phyloP scores from a whole-genome alignment of 2,329 filamentous ascomycete genomes.

The Diplodia seriata region DNA sequence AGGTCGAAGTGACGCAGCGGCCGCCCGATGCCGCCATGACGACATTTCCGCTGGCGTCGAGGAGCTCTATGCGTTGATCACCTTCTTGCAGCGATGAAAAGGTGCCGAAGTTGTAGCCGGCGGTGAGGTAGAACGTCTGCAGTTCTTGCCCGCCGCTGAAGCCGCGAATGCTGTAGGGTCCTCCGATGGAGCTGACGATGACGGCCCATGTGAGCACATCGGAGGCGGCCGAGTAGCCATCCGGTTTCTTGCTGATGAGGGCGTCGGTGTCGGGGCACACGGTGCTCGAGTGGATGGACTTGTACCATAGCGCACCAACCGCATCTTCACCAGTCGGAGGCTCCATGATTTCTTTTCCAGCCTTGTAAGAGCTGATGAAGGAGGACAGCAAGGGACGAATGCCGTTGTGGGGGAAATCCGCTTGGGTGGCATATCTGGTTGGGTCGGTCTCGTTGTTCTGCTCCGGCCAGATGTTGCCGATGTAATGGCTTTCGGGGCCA shows the following conservation, averaged over 20 bases:
- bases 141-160: not conserved
- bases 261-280: not conserved
- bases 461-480: not conserved
- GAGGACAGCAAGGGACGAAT: not conserved
- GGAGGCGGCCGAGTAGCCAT: not conserved
- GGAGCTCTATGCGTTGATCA: not conserved
- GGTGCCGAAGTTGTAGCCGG: not conserved
- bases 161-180: not conserved
- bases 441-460: not conserved
- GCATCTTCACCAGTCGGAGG: not conserved
- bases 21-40: not conserved
- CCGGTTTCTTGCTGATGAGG: not conserved
- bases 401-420: not conserved
- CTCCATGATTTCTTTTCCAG: not conserved
- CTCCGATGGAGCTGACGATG: not conserved
- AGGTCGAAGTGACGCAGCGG: not conserved
- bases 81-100: not conserved
- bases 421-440: not conserved
- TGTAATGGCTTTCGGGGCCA: not conserved
- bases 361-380: not conserved
- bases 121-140: not conserved
- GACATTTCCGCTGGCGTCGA: not conserved
- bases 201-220: not conserved
- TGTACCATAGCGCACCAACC: constrained; percentile 8
- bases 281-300: not conserved